Percentiles rank a stretch among this genome's conserved stretches.
phyloP scores from a whole-genome alignment of 441 rosid species.

The Brassica hybrid region DNA sequence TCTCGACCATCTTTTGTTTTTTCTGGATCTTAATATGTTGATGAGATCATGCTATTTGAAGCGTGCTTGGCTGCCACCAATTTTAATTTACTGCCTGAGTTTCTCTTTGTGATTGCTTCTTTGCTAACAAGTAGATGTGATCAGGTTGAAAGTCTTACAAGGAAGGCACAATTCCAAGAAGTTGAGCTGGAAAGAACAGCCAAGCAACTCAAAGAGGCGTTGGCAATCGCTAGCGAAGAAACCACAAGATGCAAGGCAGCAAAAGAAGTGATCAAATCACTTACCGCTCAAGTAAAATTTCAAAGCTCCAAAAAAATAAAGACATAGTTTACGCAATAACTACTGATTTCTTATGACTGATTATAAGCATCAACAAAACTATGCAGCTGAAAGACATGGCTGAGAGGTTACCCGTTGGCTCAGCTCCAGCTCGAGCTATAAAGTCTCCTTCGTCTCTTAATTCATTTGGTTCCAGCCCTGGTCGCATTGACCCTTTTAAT shows the following conservation, averaged over 20 bases:
- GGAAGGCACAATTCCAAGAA: conserved; percentile 87
- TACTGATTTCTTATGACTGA: conserved; percentile 1
- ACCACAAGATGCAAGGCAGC: conserved; percentile 94
- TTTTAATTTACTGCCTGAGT: conserved; percentile 5
- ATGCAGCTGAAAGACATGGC: conserved; percentile 87
- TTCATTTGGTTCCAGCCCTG: conserved; percentile 60
- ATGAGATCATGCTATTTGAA: conserved; percentile 17
- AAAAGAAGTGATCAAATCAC: conserved; percentile 94
- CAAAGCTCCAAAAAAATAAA: background rate
- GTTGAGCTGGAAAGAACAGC: conserved; percentile 87
- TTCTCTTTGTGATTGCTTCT: conserved; percentile 26
- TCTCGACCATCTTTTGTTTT: conserved; percentile 3
- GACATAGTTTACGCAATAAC: background rate
- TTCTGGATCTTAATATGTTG: conserved; percentile 20
- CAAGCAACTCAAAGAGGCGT: conserved; percentile 86
- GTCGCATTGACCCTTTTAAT: conserved; percentile 49
- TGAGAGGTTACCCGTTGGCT: conserved; percentile 81
- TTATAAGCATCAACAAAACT: conserved; percentile 11
- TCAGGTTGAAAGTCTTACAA: conserved; percentile 87
- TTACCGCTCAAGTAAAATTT: conserved; percentile 5
- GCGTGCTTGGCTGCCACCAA: background rate
- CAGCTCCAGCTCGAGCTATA: conserved; percentile 50
- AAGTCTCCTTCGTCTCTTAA: conserved; percentile 53
- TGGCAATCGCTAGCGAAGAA: conserved; percentile 87
- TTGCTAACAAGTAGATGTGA: conserved; percentile 40